Evolutionary conservation across 164 flowering plant genomes (phyloP).

Genomic region (Tetracentron sinense): DNA sequence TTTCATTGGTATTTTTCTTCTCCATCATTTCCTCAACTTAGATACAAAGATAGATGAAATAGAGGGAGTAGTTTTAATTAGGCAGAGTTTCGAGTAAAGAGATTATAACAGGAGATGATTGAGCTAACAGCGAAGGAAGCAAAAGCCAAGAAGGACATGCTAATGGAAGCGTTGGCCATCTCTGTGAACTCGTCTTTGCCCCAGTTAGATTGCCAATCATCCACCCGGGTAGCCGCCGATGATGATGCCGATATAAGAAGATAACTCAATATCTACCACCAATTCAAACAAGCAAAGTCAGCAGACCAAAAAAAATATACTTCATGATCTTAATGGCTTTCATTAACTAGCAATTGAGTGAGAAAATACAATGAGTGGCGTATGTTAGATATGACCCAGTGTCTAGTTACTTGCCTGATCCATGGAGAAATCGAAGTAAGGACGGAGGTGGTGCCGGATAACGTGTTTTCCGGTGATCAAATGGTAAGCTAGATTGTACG

Average conservation of each 20-base stretch:
- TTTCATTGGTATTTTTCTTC: too few species aligned
- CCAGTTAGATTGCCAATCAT: slow-evolving; percentile 78
- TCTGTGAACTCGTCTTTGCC: slow-evolving; percentile 83
- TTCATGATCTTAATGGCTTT: too few species aligned
- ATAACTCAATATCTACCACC: slow-evolving; percentile 72
- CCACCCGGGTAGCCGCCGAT: slow-evolving; percentile 76
- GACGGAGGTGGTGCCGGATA: slow-evolving; percentile 41
- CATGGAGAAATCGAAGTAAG: slow-evolving; percentile 61
- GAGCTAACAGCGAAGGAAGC: slow-evolving; percentile 70
- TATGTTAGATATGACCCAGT: not conserved
- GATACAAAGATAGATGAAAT: not conserved
- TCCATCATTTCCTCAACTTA: too few species aligned
- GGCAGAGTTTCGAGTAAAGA: slow-evolving; percentile 30
- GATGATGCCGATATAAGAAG: slow-evolving; percentile 87
- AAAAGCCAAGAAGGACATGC: slow-evolving; percentile 78
- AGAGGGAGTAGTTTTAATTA: not conserved
- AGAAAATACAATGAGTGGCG: too few species aligned
- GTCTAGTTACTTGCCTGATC: slow-evolving; percentile 69
- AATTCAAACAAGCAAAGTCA: too few species aligned
- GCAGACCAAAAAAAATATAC: too few species aligned
- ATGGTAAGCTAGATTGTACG: slow-evolving; percentile 45
- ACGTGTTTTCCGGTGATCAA: slow-evolving; percentile 46
- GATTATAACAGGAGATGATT: slow-evolving; percentile 69
- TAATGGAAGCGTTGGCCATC: slow-evolving; percentile 77
- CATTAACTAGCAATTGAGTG: too few species aligned